phyloP scores from a whole-genome alignment of 208 protist genomes.

The Phytomonas francai region DNA sequence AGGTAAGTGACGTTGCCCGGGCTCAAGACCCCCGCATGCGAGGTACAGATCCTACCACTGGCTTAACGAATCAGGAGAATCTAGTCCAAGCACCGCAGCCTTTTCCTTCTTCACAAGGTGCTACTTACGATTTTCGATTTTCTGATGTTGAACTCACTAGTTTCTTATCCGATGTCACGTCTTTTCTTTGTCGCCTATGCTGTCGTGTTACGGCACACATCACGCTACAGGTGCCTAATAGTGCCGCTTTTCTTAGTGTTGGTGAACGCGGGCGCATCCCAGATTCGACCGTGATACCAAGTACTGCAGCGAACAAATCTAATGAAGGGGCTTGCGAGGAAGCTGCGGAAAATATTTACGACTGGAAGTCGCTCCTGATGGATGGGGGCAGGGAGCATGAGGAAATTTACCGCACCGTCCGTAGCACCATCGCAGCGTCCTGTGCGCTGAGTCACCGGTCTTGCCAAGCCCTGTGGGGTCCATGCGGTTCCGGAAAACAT shows the following conservation, averaged over 20 bases:
- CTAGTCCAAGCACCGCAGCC: neutral
- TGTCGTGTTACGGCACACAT: conserved; percentile 3
- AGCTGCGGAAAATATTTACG: neutral
- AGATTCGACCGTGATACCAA: neutral
- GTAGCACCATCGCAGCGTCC: conserved; percentile 62
- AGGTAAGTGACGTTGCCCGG: neutral
- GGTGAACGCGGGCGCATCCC: conserved; percentile 22
- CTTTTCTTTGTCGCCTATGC: neutral
- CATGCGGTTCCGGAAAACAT: conserved; percentile 60
- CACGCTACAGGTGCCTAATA: conserved; percentile 11
- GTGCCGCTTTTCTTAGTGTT: conserved; percentile 23
- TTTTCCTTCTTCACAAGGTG: neutral
- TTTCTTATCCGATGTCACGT: neutral
- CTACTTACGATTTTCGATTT: neutral
- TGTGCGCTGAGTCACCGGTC: conserved; percentile 66
- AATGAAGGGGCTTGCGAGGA: neutral
- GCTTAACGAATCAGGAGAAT: neutral
- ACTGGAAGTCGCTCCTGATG: neutral
- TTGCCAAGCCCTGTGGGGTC: conserved; percentile 71
- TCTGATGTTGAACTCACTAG: neutral
- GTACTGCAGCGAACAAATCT: neutral
- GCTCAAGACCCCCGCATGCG: neutral
- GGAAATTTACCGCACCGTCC: conserved; percentile 46
- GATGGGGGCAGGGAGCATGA: conserved; percentile 23
- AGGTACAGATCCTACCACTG: neutral